Percentiles rank a stretch among this genome's conserved stretches.
phyloP scores from a whole-genome alignment of 78 protist species.

The Dictyostelium firmibasis region DNA sequence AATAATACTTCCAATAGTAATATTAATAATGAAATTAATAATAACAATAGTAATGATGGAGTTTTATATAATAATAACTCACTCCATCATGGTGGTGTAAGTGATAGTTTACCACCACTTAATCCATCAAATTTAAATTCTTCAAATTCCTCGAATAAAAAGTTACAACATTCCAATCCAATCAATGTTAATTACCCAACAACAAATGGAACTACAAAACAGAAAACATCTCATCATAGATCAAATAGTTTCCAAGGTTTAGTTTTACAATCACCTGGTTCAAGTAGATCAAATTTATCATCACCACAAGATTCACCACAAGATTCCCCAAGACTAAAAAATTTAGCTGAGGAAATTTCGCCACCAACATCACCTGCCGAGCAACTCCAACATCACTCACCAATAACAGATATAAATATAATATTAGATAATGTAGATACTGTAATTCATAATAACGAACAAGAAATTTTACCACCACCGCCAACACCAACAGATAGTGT shows the following conservation, averaged over 20 bases:
- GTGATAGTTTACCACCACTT: background rate
- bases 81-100: background rate
- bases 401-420: background rate
- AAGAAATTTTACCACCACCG: background rate
- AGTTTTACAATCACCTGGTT: background rate
- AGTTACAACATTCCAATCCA: background rate
- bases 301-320: constrained; percentile 47
- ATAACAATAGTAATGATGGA: background rate
- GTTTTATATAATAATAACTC: background rate
- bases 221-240: constrained; percentile 50
- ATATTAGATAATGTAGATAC: background rate
- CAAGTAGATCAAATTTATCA: background rate
- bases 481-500: background rate
- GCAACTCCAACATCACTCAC: background rate
- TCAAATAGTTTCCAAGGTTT: constrained; percentile 41
- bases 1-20: background rate
- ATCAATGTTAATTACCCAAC: background rate
- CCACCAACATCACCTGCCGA: background rate
- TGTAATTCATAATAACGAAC: background rate
- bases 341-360: background rate
- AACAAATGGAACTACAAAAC: background rate
- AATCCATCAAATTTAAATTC: background rate
- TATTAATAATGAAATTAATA: background rate
- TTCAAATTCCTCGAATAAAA: background rate
- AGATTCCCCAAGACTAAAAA: constrained; percentile 30